Evolutionary conservation across 2,329 filamentous ascomycete genomes (phyloP), one percentile per base, ranked within the genome.

Genomic region (Botrytis fragariae): DNA sequence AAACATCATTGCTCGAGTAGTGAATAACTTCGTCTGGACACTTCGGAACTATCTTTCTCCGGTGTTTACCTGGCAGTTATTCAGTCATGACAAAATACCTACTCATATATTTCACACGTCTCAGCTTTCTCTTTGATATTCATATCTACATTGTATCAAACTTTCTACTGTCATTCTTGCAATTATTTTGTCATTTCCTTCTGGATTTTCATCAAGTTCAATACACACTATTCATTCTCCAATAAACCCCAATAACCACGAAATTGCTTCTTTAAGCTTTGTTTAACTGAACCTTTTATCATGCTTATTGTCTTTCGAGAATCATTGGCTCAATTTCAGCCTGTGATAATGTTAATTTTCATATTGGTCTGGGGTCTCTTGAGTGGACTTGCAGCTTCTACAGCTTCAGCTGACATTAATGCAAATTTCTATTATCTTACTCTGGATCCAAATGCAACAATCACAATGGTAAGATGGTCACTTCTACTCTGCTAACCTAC

Each of bases 361-460:
- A 25, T 69, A 4, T 57, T 69, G 18, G 1, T 57, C 37, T 69
- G 37, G 48, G 45, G 48, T 14, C 35, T 69, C 29, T 44, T 57
- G 37, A 57, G 48, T 6, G 35, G 37, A 57, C 18, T 69, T 25
- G 48, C 16, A 32, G 59, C 59, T 62, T 35, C 69, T n/a, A 32
- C n/a, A 63, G 32, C 32, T 29, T 22, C 44, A 4, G 22, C 3
- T 37, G 61, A 57, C n/a, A 57, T 72, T 9, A 57, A 67, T 14
- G 61, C 48, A 4, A 72, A 37, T 29, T 72, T 67, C 22, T 72
- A 45, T 37, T 72, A 72, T n/a, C n/a, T 67, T 25, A n/a, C 61
- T 42, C 20, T 72, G 7, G 29, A 72, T 59, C 12, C 61, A 42
- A 37, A 67, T 14, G 35, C 70, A 6, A 72, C 60, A 1, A 67